These are phyloP conservation scores for Polyporus arcularius DNA, from an alignment of 768 basidiomycete species.

Conservation along the genomic window DNA sequence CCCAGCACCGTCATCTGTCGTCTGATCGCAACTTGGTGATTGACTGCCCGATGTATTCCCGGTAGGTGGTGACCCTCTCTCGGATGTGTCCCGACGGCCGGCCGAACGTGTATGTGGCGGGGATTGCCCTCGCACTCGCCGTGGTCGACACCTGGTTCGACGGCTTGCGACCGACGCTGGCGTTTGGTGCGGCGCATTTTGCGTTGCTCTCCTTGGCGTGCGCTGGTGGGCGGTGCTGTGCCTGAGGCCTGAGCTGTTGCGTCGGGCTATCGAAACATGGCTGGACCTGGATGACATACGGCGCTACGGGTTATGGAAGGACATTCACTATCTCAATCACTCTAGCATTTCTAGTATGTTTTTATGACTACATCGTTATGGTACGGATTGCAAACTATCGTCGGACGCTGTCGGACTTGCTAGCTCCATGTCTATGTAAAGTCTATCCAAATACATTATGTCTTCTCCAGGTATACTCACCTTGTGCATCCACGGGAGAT, in stretches of 20 bases:
- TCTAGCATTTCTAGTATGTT: no score
- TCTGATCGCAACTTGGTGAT: neutral
- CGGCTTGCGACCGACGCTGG: slow-evolving; percentile 35
- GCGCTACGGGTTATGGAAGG: neutral
- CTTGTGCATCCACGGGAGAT: no score
- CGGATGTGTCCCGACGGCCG: slow-evolving; percentile 27
- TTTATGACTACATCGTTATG: no score
- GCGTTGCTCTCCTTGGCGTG: slow-evolving; percentile 26
- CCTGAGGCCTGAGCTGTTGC: neutral
- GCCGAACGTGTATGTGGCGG: slow-evolving; percentile 29
- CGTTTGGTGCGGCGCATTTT: slow-evolving; percentile 44
- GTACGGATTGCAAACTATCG: no score
- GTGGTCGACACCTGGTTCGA: slow-evolving; percentile 50
- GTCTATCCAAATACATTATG: no score
- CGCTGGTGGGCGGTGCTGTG: slow-evolving; percentile 2
- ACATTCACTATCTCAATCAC: no score
- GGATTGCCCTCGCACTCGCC: slow-evolving; percentile 37
- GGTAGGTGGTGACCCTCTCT: slow-evolving; percentile 25
- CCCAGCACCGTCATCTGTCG: neutral
- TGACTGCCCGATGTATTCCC: neutral
- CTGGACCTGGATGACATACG: neutral
- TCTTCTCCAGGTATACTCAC: no score
- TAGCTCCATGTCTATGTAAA: no score
- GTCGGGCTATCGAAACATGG: neutral
- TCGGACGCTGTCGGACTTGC: no score